Percentiles rank a stretch among this genome's conserved stretches.
Conservation (phyloP, 306 rosid species). For the Vigna trinervia region DNA sequence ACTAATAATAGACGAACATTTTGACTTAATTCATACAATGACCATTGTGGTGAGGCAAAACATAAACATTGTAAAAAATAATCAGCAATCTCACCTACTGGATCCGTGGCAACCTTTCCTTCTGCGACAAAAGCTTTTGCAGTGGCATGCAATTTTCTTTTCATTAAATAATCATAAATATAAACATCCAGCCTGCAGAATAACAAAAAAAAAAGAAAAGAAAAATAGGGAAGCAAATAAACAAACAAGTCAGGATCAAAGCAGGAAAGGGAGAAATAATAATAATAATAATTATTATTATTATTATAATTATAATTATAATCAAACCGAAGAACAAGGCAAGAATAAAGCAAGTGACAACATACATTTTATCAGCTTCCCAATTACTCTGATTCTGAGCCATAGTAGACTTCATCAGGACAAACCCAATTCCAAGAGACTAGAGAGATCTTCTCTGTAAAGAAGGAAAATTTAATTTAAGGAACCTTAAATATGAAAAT, state of each 20-base stretch:
- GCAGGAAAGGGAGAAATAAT: background rate
- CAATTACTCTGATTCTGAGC: conserved; percentile 85
- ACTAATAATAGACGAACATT: background rate
- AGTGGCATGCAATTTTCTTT: conserved; percentile 72
- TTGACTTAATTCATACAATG: conserved; percentile 13
- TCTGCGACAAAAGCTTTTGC: conserved; percentile 86
- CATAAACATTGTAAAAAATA: conserved; percentile 32
- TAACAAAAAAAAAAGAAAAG: background rate
- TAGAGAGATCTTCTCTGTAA: conserved; percentile 48
- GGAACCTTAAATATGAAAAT: conserved; percentile 20
- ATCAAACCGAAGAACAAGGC: too few relatives aligned
- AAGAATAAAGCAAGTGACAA: conserved; percentile 5
- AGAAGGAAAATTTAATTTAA: conserved; percentile 24
- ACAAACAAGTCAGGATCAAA: conserved; percentile 22
- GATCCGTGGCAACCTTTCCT: conserved; percentile 86
- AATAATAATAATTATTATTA: too few relatives aligned
- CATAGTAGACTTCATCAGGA: conserved; percentile 56
- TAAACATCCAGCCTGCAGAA: conserved; percentile 88
- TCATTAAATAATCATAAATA: conserved; percentile 83
- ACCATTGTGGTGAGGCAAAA: background rate
- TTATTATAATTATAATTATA: too few relatives aligned
- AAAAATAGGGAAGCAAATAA: background rate
- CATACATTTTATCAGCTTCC: conserved; percentile 96
- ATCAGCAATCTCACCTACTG: conserved; percentile 69
- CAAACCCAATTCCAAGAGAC: conserved; percentile 34